phyloP scores from a whole-genome alignment of 2,329 filamentous ascomycete genomes.

The Eurotiales sp. region DNA sequence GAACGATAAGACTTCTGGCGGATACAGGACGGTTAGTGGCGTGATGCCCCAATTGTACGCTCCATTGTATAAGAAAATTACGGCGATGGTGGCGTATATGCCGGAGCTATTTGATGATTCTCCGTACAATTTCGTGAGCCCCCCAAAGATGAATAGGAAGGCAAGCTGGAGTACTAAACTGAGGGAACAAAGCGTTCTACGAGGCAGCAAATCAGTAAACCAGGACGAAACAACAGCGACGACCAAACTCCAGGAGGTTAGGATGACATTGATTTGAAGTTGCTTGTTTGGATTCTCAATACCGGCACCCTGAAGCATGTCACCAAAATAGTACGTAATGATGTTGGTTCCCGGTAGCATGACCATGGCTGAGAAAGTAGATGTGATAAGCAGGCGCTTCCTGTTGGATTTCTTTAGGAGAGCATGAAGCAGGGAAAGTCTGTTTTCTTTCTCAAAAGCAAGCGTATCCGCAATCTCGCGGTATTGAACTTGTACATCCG shows the following conservation, averaged over 20 bases:
- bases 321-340: background rate
- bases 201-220: background rate
- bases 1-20: background rate
- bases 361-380: background rate
- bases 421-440: background rate
- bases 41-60: background rate
- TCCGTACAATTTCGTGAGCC: background rate
- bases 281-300: background rate
- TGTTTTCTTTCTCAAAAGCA: background rate
- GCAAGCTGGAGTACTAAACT: background rate
- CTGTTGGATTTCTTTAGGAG: background rate
- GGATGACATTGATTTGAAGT: background rate
- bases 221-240: background rate
- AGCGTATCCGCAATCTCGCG: background rate
- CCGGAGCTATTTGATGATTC: background rate
- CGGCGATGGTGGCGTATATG: background rate
- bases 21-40: background rate
- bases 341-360: background rate
- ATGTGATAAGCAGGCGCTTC: background rate
- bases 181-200: background rate
- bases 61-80: background rate
- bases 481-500: background rate
- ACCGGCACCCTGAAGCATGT: background rate
- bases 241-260: background rate
- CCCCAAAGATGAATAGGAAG: background rate